These are phyloP conservation scores for Periconia digitata DNA, from an alignment of 2,329 filamentous ascomycete species.

Conservation along the genomic window DNA sequence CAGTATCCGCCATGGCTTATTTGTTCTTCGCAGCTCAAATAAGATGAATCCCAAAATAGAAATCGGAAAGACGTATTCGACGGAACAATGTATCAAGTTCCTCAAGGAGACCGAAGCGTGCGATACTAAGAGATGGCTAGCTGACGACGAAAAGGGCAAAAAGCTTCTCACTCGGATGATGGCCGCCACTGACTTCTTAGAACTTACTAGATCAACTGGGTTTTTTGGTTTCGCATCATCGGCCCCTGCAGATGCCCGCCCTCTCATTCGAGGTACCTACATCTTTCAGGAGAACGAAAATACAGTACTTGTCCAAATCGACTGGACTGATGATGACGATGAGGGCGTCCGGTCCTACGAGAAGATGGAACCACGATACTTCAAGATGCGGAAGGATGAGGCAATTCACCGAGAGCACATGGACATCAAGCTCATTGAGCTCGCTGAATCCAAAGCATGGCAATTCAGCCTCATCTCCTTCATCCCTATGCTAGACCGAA, in stretches of 20 bases:
- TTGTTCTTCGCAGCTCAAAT: conserved; percentile 19
- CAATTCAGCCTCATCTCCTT: conserved; percentile 33
- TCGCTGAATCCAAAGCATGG: conserved; percentile 34
- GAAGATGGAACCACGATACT: conserved; percentile 27
- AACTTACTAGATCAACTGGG: conserved; percentile 21
- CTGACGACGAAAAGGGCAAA: conserved; percentile 17
- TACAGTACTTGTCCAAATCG: conserved; percentile 25
- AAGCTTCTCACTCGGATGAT: conserved; percentile 25
- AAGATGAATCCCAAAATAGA: conserved; percentile 6
- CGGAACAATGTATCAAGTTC: conserved; percentile 15
- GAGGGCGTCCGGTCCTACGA: conserved; percentile 31
- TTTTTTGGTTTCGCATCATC: conserved; percentile 20
- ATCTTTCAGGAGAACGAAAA: conserved; percentile 16
- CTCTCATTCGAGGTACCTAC: conserved; percentile 31
- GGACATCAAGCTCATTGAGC: conserved; percentile 37
- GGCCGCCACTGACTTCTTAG: conserved; percentile 19
- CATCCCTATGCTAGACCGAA: conserved; percentile 14
- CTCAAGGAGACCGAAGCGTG: conserved; percentile 15
- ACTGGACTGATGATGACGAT: conserved; percentile 36
- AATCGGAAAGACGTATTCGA: conserved; percentile 16
- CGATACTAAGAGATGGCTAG: conserved; percentile 26
- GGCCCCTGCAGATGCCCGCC: conserved; percentile 19
- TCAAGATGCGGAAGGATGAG: conserved; percentile 18
- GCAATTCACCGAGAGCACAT: conserved; percentile 21
- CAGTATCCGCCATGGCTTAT: conserved; percentile 27